Base-by-base conservation (phyloP, 139 green algal species). In the Micractinium conductrix region DNA sequence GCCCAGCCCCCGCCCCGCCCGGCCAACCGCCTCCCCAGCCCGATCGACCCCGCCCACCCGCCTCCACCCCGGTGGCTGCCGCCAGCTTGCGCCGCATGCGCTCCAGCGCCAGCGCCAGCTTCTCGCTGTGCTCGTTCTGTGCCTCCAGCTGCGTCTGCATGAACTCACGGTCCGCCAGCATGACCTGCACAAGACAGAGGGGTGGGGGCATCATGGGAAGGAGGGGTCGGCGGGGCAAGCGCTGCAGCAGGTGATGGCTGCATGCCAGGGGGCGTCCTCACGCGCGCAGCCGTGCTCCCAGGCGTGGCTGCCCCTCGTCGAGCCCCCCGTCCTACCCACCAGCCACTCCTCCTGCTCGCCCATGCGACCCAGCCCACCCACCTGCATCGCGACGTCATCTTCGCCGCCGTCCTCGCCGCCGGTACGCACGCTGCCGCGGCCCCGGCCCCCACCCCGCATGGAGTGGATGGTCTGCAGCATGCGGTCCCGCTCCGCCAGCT, bases 161-260 rank as follows among this genome's bases (percentile, higher is more conserved):
- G 79, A 90, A 92, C 17, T 92, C 89, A 35, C 89, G 80, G 80
- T 92, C 89, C 28, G 89, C 89, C 44, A 84, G 79, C 80, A 92
- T 84, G 28, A 91, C 71, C 83, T 90, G 86, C n/a, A 28, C 3
- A 4, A 53, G n/a, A 7, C 4, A 5, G 42, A 33, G 38, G 75
- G 37, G 22, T 35, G 35, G 53, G 37, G 6, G n/a, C n/a, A n/a
- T n/a, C n/a, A n/a, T n/a, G n/a, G n/a, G n/a, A n/a, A n/a, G n/a
- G n/a, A n/a, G n/a, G n/a, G n/a, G n/a, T n/a, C n/a, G n/a, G n/a
- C n/a, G n/a, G n/a, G n/a, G n/a, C n/a, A n/a, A n/a, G n/a, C n/a
- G n/a, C n/a, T n/a, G n/a, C n/a, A n/a, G n/a, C n/a, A n/a, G n/a
- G n/a, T n/a, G n/a, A n/a, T n/a, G n/a, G 55, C 55, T 6, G 55